phyloP scores from a whole-genome alignment of 1,284 basidiomycete genomes.

The Pseudozyma tsukubaensis region DNA sequence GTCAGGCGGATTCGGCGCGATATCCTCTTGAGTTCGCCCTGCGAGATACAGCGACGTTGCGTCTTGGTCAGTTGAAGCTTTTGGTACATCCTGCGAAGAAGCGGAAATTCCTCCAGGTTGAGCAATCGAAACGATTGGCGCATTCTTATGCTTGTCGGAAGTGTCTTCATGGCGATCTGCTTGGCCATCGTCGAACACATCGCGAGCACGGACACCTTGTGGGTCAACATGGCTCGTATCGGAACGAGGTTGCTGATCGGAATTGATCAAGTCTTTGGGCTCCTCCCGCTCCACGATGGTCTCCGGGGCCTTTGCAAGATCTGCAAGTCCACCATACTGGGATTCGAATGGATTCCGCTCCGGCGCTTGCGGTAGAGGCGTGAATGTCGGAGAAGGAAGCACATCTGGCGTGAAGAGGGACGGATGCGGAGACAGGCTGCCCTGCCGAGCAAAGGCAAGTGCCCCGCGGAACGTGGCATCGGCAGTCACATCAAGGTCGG shows the following conservation, averaged over 20 bases:
- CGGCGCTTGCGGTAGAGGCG: slow-evolving; percentile 37
- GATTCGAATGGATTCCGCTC: slow-evolving; percentile 43
- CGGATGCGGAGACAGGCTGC: slow-evolving; percentile 38
- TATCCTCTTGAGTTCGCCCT: neutral
- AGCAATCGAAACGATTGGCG: too few species aligned
- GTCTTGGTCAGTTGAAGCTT: neutral
- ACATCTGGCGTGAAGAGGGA: slow-evolving; percentile 47
- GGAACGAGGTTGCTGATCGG: neutral
- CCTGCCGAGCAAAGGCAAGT: slow-evolving; percentile 21
- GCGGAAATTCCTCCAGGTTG: too few species aligned
- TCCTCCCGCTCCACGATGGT: slow-evolving; percentile 18
- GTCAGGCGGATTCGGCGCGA: too few species aligned
- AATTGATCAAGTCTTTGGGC: slow-evolving; percentile 1
- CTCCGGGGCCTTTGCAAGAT: neutral
- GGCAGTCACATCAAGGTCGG: slow-evolving; percentile 27
- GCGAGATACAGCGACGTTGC: neutral
- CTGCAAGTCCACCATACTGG: slow-evolving; percentile 18
- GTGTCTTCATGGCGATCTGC: too few species aligned
- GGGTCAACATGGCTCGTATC: neutral
- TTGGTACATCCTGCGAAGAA: neutral
- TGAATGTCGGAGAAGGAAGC: slow-evolving; percentile 48
- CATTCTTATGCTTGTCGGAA: too few species aligned
- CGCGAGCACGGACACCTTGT: too few species aligned
- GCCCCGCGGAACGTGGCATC: slow-evolving; percentile 28
- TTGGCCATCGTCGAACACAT: too few species aligned